Conservation (phyloP, 1,284 basidiomycete species). For the Gymnopus androsaceus region DNA sequence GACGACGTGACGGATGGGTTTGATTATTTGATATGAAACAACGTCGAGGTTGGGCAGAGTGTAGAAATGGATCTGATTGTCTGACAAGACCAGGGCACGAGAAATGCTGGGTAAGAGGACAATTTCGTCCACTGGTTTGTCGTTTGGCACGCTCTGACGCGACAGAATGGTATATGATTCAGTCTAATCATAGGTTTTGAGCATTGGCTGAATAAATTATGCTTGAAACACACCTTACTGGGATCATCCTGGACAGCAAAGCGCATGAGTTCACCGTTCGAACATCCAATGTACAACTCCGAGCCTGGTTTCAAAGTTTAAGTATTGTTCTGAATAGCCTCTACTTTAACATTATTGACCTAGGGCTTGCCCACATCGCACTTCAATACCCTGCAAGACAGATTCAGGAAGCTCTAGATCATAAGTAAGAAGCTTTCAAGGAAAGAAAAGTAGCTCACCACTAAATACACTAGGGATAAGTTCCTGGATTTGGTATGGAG, state of each 20-base stretch:
- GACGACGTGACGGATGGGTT: conserved; percentile 78
- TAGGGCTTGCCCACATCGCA: conserved; percentile 49
- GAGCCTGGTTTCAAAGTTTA: conserved; percentile 46
- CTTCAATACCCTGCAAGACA: conserved; percentile 25
- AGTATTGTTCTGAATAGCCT: conserved; percentile 35
- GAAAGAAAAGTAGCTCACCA: conserved; percentile 22
- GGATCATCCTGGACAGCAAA: conserved; percentile 63
- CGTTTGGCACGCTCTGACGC: conserved; percentile 60
- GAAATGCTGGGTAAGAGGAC: conserved; percentile 75
- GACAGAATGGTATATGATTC: conserved; percentile 69
- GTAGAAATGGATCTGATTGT: conserved; percentile 80
- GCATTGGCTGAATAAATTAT: neutral
- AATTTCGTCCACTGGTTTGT: conserved; percentile 76
- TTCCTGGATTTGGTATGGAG: conserved; percentile 60
- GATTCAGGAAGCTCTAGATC: conserved; percentile 16
- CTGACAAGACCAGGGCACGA: conserved; percentile 71
- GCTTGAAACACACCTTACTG: conserved; percentile 43
- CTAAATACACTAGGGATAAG: conserved; percentile 48
- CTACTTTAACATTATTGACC: conserved; percentile 26
- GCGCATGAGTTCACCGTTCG: conserved; percentile 70
- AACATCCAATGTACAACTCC: conserved; percentile 75
- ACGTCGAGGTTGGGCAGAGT: conserved; percentile 78
- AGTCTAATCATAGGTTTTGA: conserved; percentile 38
- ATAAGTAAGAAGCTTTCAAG: neutral
- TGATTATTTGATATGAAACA: conserved; percentile 64